Percentiles rank a stretch among this genome's conserved stretches.
phyloP scores from a whole-genome alignment of 140 eudicot genomes.

The Senecio squalidus region DNA sequence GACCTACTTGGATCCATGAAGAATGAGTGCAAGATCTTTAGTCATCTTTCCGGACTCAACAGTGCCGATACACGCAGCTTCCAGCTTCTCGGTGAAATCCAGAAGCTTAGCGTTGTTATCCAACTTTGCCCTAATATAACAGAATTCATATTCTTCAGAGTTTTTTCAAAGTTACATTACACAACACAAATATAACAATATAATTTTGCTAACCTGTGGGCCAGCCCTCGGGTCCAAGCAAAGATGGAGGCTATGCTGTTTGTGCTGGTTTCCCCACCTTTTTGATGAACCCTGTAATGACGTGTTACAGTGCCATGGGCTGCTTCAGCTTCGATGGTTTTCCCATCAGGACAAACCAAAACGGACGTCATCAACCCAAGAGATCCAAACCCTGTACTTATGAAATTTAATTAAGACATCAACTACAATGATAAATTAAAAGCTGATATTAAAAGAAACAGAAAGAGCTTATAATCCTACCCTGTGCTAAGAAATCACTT shows the following conservation, averaged over 20 bases:
- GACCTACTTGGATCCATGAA: constrained; percentile 92
- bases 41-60: constrained; percentile 98
- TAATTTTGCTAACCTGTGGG: constrained; percentile 44
- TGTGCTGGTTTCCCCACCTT: constrained; percentile 75
- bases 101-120: constrained; percentile 62
- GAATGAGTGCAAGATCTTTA: constrained; percentile 91
- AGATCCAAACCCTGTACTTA: constrained; percentile 78
- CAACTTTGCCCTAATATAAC: constrained; percentile 64
- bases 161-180: background rate
- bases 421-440: background rate
- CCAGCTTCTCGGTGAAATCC: constrained; percentile 79
- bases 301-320: constrained; percentile 86
- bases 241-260: constrained; percentile 72
- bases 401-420: background rate
- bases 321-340: constrained; percentile 77
- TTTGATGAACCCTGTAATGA: constrained; percentile 76
- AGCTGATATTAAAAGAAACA: background rate
- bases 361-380: constrained; percentile 99
- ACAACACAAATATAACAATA: background rate
- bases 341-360: constrained; percentile 82
- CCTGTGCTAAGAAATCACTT: constrained; percentile 97
- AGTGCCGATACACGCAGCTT: constrained; percentile 80
- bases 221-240: constrained; percentile 79
- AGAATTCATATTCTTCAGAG: background rate
- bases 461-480: constrained; percentile 23